These are phyloP conservation scores for Diaporthe humulicola DNA, from an alignment of 2,329 filamentous ascomycete species.

Conservation along the genomic window DNA sequence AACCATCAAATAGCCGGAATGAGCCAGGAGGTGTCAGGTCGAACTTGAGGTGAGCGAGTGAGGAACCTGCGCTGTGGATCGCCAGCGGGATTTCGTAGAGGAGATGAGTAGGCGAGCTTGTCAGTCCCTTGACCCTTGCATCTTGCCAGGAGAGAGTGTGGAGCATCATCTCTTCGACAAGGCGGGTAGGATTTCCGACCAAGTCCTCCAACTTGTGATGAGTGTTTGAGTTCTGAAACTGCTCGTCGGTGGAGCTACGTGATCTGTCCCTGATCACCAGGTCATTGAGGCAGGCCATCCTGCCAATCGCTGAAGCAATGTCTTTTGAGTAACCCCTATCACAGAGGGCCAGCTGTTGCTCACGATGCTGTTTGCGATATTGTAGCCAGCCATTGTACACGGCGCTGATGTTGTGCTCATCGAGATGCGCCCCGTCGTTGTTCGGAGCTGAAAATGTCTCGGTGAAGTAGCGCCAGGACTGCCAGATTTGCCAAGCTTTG, in stretches of 20 bases:
- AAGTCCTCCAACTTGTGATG: not conserved
- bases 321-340: not conserved
- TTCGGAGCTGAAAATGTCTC: not conserved
- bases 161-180: slow-evolving; percentile 15
- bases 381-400: slow-evolving; percentile 2
- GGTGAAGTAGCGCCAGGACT: not conserved
- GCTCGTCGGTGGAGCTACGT: not conserved
- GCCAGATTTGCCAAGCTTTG: not conserved
- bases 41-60: not conserved
- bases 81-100: slow-evolving; percentile 6
- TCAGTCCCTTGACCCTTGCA: not conserved
- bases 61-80: not conserved
- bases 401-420: not conserved
- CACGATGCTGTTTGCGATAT: not conserved
- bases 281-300: not conserved
- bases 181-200: not conserved
- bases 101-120: not conserved
- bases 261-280: slow-evolving; percentile 13
- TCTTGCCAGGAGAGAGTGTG: not conserved
- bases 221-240: not conserved
- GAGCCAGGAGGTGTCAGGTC: not conserved
- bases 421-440: not conserved
- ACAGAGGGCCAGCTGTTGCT: not conserved
- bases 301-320: not conserved
- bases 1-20: not conserved